Conservation (phyloP, 2,329 filamentous ascomycete species). For the Esteya vermicola region DNA sequence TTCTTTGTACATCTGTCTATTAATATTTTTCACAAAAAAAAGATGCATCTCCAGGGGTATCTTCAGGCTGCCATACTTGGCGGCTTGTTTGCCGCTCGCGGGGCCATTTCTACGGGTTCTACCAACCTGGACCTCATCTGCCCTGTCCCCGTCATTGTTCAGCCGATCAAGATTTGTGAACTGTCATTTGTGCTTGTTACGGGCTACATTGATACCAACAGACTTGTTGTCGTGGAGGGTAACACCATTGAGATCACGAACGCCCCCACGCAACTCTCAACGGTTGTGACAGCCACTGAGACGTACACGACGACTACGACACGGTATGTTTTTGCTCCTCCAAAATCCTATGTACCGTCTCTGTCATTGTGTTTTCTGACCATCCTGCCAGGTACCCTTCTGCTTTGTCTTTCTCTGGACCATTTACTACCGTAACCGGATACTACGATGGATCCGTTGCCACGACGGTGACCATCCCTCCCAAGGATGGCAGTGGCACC, state of each 20-base stretch:
- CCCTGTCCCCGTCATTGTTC: constrained; percentile 6
- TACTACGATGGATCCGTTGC: background rate
- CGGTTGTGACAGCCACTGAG: constrained; percentile 5
- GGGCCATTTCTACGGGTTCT: constrained; percentile 3
- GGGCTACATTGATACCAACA: constrained; percentile 6
- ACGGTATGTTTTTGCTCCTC: too few relatives aligned
- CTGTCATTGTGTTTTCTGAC: background rate
- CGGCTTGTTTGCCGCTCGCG: constrained; percentile 1
- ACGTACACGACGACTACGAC: constrained; percentile 7
- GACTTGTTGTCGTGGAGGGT: constrained; percentile 6
- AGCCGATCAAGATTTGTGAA: constrained; percentile 9
- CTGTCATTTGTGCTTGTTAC: constrained; percentile 5
- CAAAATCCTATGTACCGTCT: background rate
- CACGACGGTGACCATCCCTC: constrained; percentile 1
- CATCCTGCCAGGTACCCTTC: too few relatives aligned
- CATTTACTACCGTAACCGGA: constrained; percentile 4
- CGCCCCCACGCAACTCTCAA: constrained; percentile 8
- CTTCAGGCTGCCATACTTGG: too few relatives aligned
- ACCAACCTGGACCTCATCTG: constrained; percentile 4
- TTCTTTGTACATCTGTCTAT: too few relatives aligned
- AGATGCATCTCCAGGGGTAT: too few relatives aligned
- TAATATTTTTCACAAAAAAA: too few relatives aligned
- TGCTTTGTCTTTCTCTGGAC: background rate
- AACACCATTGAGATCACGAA: constrained; percentile 7
- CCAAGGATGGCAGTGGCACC: constrained; percentile 35